Percentiles rank a stretch among this genome's conserved stretches.
phyloP scores from a whole-genome alignment of 371 early-diverging fungal species.

The Neoconidiobolus thromboides region DNA sequence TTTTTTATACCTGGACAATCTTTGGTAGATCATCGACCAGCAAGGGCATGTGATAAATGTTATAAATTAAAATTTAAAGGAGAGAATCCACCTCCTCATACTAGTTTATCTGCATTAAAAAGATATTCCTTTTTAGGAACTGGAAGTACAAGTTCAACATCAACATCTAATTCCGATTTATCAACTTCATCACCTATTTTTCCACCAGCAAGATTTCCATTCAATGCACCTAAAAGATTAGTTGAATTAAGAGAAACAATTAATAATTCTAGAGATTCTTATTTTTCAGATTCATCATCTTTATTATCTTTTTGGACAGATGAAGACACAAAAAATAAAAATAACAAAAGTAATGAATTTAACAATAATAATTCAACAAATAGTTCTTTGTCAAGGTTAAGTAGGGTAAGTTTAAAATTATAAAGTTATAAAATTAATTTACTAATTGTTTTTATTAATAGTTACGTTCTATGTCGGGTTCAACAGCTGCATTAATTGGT shows the following conservation, averaged over 20 bases:
- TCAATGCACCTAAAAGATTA: conserved; percentile 1
- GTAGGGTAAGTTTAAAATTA: too few relatives aligned
- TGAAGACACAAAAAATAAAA: too few relatives aligned
- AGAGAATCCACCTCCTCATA: not conserved
- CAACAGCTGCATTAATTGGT: not conserved
- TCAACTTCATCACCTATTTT: not conserved
- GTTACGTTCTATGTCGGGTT: not conserved
- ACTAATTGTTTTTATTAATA: not conserved
- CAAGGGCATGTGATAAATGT: conserved; percentile 13
- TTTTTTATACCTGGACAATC: conserved; percentile 11
- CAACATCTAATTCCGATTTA: not conserved
- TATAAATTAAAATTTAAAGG: conserved; percentile 10
- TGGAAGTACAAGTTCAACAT: not conserved
- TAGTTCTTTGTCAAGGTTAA: too few relatives aligned
- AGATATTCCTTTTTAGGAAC: not conserved
- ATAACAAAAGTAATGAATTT: too few relatives aligned
- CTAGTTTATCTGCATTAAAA: not conserved
- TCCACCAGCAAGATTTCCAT: not conserved
- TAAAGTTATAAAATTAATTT: too few relatives aligned
- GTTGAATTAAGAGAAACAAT: conserved; percentile 1
- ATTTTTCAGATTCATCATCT: not conserved
- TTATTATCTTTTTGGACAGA: too few relatives aligned
- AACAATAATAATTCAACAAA: too few relatives aligned
- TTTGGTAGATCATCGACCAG: conserved; percentile 9
- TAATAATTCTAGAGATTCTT: not conserved